phyloP scores from a whole-genome alignment of 305 asterid genomes.

The Fraxinus angustifolia region DNA sequence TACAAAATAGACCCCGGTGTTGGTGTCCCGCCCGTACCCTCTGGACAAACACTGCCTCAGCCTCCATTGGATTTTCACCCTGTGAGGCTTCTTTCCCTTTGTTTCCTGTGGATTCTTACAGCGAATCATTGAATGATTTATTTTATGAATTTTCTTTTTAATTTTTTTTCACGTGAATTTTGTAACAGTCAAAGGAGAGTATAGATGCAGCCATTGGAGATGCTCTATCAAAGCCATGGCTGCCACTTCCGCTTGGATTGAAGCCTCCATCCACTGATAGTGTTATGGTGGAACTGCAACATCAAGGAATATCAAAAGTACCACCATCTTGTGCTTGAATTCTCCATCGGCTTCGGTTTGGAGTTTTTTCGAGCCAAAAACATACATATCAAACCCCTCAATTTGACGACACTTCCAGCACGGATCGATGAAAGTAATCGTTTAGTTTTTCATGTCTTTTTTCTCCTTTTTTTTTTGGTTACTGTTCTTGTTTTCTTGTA shows the following conservation, averaged over 20 bases:
- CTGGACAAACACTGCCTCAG: slow-evolving; percentile 45
- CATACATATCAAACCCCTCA: slow-evolving; percentile 21
- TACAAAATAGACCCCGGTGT: slow-evolving; percentile 45
- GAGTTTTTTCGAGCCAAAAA: slow-evolving; percentile 16
- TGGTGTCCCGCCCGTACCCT: slow-evolving; percentile 24
- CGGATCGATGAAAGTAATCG: slow-evolving; percentile 20
- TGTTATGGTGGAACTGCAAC: slow-evolving; percentile 71
- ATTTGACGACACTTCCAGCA: slow-evolving; percentile 65
- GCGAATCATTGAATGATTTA: not conserved
- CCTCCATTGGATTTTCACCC: slow-evolving; percentile 65
- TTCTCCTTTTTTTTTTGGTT: not conserved
- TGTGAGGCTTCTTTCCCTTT: slow-evolving; percentile 33
- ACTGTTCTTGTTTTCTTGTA: slow-evolving; percentile 28
- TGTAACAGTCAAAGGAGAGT: slow-evolving; percentile 71
- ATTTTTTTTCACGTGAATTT: not conserved
- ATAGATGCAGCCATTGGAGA: slow-evolving; percentile 84
- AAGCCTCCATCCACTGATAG: slow-evolving; percentile 71
- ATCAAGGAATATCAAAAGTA: slow-evolving; percentile 68
- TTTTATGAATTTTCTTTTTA: not conserved
- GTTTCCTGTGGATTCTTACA: not conserved
- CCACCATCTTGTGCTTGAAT: slow-evolving; percentile 57
- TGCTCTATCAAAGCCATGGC: slow-evolving; percentile 81
- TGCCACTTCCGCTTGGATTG: slow-evolving; percentile 80
- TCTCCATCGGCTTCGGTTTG: not conserved
- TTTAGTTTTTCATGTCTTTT: slow-evolving; percentile 21